Evolutionary conservation across 2,329 filamentous ascomycete species (phyloP).

Genomic region (Hypoxylon sp.): DNA sequence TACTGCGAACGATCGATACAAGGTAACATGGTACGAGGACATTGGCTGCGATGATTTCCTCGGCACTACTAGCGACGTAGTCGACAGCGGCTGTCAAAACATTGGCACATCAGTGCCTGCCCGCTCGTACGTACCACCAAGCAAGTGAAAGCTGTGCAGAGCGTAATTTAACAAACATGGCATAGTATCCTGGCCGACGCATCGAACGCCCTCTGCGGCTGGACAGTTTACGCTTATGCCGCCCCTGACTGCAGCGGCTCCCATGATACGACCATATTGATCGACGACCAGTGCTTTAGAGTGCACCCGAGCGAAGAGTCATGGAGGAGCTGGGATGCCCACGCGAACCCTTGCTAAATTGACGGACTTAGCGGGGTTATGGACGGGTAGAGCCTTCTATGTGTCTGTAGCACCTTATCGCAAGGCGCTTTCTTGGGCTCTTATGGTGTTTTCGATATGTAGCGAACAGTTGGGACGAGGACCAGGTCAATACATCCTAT

Average conservation of each 20-base stretch:
- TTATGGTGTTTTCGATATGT: neutral
- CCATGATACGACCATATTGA: neutral
- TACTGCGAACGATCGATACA: neutral
- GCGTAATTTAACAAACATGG: neutral
- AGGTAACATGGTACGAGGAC: neutral
- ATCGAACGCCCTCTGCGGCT: neutral
- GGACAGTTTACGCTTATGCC: neutral
- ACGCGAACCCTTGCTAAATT: slow-evolving; percentile 1
- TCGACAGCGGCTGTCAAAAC: neutral
- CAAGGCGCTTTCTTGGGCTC: neutral
- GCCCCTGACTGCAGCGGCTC: neutral
- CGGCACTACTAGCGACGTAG: neutral
- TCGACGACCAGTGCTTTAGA: neutral
- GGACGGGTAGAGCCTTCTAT: neutral
- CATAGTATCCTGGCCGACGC: neutral
- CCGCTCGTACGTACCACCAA: slow-evolving; percentile 1
- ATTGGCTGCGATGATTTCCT: slow-evolving; percentile 4
- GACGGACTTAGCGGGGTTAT: neutral
- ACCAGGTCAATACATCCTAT: neutral
- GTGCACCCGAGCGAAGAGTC: neutral
- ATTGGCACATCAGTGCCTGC: neutral
- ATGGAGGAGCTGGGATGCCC: neutral
- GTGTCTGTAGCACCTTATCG: neutral
- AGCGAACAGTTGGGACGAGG: neutral
- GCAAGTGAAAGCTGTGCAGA: neutral